Conservation (phyloP, 2,329 filamentous ascomycete genomes). For the Dendryphion nanum region DNA sequence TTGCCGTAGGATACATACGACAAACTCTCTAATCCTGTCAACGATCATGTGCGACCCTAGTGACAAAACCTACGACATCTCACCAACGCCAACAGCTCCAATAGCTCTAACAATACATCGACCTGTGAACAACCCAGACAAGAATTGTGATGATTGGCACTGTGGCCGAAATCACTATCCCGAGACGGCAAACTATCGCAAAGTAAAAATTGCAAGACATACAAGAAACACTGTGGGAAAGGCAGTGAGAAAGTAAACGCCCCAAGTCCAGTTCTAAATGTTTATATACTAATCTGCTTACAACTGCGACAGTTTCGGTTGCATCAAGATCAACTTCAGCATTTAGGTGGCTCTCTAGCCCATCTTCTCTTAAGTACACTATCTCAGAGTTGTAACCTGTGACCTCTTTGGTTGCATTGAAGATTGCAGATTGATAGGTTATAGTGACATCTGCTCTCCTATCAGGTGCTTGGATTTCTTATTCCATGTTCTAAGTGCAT, state of each 20-base stretch:
- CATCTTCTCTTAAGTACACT: not conserved
- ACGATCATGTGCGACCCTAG: not conserved
- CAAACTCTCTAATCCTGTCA: not conserved
- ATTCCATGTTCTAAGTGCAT: too few relatives aligned
- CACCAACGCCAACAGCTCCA: not conserved
- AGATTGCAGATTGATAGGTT: too few relatives aligned
- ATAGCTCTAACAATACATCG: not conserved
- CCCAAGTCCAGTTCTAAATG: too few relatives aligned
- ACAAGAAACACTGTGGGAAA: slow-evolving; percentile 17
- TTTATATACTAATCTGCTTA: too few relatives aligned
- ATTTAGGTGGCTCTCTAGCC: not conserved
- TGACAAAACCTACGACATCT: not conserved
- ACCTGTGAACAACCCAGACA: not conserved
- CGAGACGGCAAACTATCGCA: not conserved
- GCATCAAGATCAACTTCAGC: not conserved
- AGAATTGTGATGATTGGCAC: not conserved
- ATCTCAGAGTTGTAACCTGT: not conserved
- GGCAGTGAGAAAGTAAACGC: slow-evolving; percentile 11
- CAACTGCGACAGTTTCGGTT: too few relatives aligned
- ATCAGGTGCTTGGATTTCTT: too few relatives aligned
- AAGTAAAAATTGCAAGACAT: not conserved
- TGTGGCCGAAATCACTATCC: not conserved
- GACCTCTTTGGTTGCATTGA: not conserved
- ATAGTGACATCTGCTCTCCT: too few relatives aligned
- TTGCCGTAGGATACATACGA: not conserved